These are phyloP conservation scores for Mucor piriformis DNA, from an alignment of 371 early-diverging fungal genomes.

Conservation along the genomic window DNA sequence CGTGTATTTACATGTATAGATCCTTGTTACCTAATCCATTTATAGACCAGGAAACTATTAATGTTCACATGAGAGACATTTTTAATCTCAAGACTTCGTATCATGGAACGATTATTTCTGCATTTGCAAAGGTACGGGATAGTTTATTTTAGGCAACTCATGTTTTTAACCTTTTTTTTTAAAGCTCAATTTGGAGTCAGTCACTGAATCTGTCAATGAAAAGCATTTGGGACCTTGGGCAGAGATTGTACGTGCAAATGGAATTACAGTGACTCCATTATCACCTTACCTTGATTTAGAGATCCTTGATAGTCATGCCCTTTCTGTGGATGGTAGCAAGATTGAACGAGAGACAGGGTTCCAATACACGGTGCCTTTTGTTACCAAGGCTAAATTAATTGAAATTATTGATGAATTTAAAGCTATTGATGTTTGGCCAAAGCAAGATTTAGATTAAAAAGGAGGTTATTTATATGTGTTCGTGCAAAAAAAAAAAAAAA, in stretches of 20 bases:
- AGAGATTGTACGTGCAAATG: conserved; percentile 54
- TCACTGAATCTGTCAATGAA: conserved; percentile 91
- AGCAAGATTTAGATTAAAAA: neutral
- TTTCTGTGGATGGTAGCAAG: conserved; percentile 79
- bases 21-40: neutral
- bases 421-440: conserved; percentile 70
- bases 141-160: neutral
- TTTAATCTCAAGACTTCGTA: conserved; percentile 87
- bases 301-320: conserved; percentile 77
- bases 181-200: conserved; percentile 77
- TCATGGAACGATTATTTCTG: conserved; percentile 77
- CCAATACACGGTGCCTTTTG: conserved; percentile 64
- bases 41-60: conserved; percentile 81
- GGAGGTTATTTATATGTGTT: neutral
- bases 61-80: conserved; percentile 66
- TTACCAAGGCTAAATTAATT: conserved; percentile 65
- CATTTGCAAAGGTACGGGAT: conserved; percentile 73
- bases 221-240: conserved; percentile 86
- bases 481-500: neutral
- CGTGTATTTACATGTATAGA: neutral
- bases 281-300: conserved; percentile 95
- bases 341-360: conserved; percentile 77
- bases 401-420: conserved; percentile 75
- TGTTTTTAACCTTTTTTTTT: no score
- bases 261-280: conserved; percentile 82